Evolutionary conservation across 2,329 filamentous ascomycete species (phyloP).

Genomic region (Leptographium galeiforme): DNA sequence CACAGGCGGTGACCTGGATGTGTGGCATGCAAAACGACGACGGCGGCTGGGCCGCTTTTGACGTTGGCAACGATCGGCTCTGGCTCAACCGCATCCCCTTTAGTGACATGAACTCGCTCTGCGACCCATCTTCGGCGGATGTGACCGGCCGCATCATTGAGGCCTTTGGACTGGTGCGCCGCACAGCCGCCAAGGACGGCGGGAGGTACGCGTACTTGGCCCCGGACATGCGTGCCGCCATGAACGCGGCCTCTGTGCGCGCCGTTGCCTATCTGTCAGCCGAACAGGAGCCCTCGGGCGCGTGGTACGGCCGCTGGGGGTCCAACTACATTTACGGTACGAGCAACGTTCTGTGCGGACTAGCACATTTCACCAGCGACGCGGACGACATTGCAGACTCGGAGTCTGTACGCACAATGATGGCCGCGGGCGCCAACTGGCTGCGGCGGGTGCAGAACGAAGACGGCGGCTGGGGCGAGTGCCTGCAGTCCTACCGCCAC

Average conservation of each 20-base stretch:
- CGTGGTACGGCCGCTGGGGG: slow-evolving; percentile 21
- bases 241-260: slow-evolving; percentile 5
- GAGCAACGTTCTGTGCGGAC: slow-evolving; percentile 16
- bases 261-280: slow-evolving; percentile 14
- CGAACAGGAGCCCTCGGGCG: slow-evolving; percentile 15
- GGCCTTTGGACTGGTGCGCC: slow-evolving; percentile 7
- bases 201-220: neutral
- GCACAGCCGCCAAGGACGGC: neutral
- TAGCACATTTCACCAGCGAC: slow-evolving; percentile 12
- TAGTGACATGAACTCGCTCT: slow-evolving; percentile 21
- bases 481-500: slow-evolving; percentile 11
- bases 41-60: slow-evolving; percentile 23
- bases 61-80: slow-evolving; percentile 18
- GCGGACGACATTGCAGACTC: neutral
- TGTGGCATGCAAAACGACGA: slow-evolving; percentile 23
- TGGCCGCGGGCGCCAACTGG: slow-evolving; percentile 11
- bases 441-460: slow-evolving; percentile 15
- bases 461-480: slow-evolving; percentile 21
- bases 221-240: neutral
- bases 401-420: neutral
- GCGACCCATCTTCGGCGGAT: slow-evolving; percentile 20
- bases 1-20: slow-evolving; percentile 14
- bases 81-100: slow-evolving; percentile 23
- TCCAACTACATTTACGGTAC: slow-evolving; percentile 22
- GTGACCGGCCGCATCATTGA: slow-evolving; percentile 18